A percentile compares a stretch with the other conserved stretches of the same genome.
Conservation (phyloP, 768 basidiomycete genomes). For the Amanita pallidorosea region DNA sequence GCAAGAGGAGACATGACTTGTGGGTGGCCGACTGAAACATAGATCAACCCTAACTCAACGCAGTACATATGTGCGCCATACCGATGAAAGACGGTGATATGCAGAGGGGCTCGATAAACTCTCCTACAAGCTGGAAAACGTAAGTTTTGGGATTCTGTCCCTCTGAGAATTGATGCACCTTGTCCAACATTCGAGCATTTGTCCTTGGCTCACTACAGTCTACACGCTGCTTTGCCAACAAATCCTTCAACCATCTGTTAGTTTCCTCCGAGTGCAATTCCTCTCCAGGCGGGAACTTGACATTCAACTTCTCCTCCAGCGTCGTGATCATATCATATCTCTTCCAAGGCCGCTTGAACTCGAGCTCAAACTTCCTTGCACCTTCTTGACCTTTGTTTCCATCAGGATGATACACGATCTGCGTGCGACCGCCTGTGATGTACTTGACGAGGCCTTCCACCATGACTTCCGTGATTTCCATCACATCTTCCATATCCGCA, state of each 20-base stretch:
- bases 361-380: slow-evolving; percentile 56
- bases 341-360: slow-evolving; percentile 96
- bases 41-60: slow-evolving; percentile 5
- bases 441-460: slow-evolving; percentile 86
- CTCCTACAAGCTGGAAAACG: slow-evolving; percentile 73
- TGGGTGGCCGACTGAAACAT: slow-evolving; percentile 76
- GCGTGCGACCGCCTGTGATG: slow-evolving; percentile 72
- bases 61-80: slow-evolving; percentile 16
- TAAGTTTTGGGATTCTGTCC: not conserved
- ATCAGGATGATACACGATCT: slow-evolving; percentile 83
- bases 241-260: slow-evolving; percentile 77
- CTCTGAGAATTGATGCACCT: slow-evolving; percentile 33
- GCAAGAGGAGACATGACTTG: slow-evolving; percentile 99
- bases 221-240: slow-evolving; percentile 90
- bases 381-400: slow-evolving; percentile 73
- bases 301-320: slow-evolving; percentile 84
- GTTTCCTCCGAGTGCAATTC: slow-evolving; percentile 80
- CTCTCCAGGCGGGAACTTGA: slow-evolving; percentile 90
- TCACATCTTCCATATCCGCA: slow-evolving; percentile 96
- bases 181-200: slow-evolving; percentile 90
- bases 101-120: slow-evolving; percentile 95
- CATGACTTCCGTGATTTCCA: slow-evolving; percentile 93
- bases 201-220: slow-evolving; percentile 96
- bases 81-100: slow-evolving; percentile 95
- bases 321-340: slow-evolving; percentile 97